phyloP scores from a whole-genome alignment of 2,329 filamentous ascomycete genomes.

The Dactylonectria estremocensis region DNA sequence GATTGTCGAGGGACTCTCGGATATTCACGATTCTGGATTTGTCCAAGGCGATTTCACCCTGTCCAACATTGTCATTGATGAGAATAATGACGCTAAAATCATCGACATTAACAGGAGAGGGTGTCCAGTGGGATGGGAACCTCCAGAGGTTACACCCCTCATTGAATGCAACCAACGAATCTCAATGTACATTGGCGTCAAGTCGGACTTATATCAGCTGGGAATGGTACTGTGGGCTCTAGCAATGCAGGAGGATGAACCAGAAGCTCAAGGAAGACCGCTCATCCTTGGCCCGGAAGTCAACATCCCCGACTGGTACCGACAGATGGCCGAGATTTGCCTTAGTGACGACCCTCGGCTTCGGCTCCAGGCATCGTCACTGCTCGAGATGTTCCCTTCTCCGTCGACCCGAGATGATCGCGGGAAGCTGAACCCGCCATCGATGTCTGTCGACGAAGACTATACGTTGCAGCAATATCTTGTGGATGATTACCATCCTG shows the following conservation, averaged over 20 bases:
- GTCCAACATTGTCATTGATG: slow-evolving; percentile 96
- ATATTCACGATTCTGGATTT: slow-evolving; percentile 96
- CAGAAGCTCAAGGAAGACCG: slow-evolving; percentile 83
- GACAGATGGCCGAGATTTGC: slow-evolving; percentile 81
- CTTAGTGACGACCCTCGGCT: slow-evolving; percentile 81
- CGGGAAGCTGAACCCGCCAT: slow-evolving; percentile 46
- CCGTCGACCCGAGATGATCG: slow-evolving; percentile 32
- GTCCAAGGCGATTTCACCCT: slow-evolving; percentile 98
- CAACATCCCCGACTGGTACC: slow-evolving; percentile 85
- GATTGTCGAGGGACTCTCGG: slow-evolving; percentile 89
- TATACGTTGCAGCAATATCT: slow-evolving; percentile 58
- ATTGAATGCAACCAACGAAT: slow-evolving; percentile 92
- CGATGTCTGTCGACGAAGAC: slow-evolving; percentile 59
- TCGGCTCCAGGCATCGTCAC: slow-evolving; percentile 79
- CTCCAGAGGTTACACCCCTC: slow-evolving; percentile 88
- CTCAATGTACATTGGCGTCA: slow-evolving; percentile 97
- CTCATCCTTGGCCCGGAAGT: slow-evolving; percentile 71
- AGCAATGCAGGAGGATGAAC: slow-evolving; percentile 90
- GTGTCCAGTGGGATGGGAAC: slow-evolving; percentile 98
- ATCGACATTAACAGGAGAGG: slow-evolving; percentile 98
- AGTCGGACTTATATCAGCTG: slow-evolving; percentile 95
- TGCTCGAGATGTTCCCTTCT: slow-evolving; percentile 78
- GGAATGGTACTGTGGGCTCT: slow-evolving; percentile 98
- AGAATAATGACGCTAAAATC: slow-evolving; percentile 88
- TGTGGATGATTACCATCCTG: slow-evolving; percentile 53